Percentiles rank a stretch among this genome's conserved stretches.
phyloP scores from a whole-genome alignment of 768 basidiomycete species.

The Rubroboletus satanas region DNA sequence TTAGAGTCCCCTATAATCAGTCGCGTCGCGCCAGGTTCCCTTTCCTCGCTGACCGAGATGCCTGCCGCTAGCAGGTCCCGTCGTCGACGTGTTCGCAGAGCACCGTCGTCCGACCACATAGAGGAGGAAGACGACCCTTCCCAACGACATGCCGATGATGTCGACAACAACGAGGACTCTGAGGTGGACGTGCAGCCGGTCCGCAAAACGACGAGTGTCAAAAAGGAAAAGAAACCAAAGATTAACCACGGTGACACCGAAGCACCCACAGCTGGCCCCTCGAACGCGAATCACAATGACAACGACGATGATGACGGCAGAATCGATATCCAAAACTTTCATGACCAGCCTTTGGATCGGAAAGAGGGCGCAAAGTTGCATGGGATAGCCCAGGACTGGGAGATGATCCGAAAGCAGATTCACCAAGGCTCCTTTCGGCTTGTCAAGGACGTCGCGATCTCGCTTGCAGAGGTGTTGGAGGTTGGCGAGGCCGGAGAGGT shows the following conservation, averaged over 20 bases:
- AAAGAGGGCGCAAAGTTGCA: conserved; percentile 49
- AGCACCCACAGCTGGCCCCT: conserved; percentile 21
- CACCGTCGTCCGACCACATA: conserved; percentile 52
- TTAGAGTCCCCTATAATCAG: conserved; percentile 21
- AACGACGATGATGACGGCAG: conserved; percentile 45
- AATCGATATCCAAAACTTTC: conserved; percentile 61
- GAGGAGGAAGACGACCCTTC: conserved; percentile 51
- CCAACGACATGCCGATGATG: conserved; percentile 41
- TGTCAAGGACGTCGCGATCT: conserved; percentile 49
- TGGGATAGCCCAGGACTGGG: conserved; percentile 64
- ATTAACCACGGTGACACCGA: conserved; percentile 21
- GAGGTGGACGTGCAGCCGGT: conserved; percentile 40
- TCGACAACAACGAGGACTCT: conserved; percentile 30
- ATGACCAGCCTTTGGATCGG: conserved; percentile 61
- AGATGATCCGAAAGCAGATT: conserved; percentile 46
- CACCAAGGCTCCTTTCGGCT: conserved; percentile 41
- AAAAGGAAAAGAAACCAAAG: conserved; percentile 33
- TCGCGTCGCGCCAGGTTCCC: conserved; percentile 18
- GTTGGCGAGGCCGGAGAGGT: conserved; percentile 52
- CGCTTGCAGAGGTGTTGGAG: conserved; percentile 61
- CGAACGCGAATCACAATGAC: conserved; percentile 13
- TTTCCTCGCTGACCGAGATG: conserved; percentile 19
- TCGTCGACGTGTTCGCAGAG: conserved; percentile 38
- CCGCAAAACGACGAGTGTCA: conserved; percentile 26
- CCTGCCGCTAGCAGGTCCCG: conserved; percentile 37